phyloP scores from a whole-genome alignment of 2,329 filamentous ascomycete species.

The Clarireedia paspali region DNA sequence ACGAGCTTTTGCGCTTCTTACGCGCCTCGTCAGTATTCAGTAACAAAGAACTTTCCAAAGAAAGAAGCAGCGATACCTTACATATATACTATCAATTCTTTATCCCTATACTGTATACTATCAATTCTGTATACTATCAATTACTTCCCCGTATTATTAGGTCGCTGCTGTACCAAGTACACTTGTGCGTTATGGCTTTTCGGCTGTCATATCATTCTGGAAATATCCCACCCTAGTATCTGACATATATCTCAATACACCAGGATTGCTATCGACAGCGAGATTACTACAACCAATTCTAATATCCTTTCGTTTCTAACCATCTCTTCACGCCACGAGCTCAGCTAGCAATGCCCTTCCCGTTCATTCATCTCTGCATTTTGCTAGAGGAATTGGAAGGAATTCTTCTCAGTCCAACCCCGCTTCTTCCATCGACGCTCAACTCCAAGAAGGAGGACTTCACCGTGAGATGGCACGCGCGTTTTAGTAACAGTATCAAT shows the following conservation, averaged over 20 bases:
- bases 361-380: constrained; percentile 65
- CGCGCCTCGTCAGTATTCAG: background rate
- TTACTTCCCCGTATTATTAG: background rate
- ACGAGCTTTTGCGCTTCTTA: background rate
- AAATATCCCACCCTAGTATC: too few relatives aligned
- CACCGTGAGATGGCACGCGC: constrained; percentile 60
- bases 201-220: too few relatives aligned
- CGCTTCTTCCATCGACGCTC: constrained; percentile 28
- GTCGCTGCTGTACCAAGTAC: too few relatives aligned
- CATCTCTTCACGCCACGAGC: background rate
- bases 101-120: background rate
- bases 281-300: background rate
- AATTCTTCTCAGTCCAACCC: constrained; percentile 31
- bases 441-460: constrained; percentile 49
- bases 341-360: constrained; percentile 31
- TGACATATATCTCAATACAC: too few relatives aligned
- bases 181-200: too few relatives aligned
- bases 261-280: too few relatives aligned
- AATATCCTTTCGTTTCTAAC: background rate
- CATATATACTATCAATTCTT: background rate
- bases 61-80: background rate
- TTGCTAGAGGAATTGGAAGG: constrained; percentile 61
- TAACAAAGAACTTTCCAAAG: background rate
- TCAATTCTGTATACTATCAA: background rate
- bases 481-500: constrained; percentile 52